Evolutionary conservation across 257 asterid genomes (phyloP).

Genomic region (Rauvolfia tetraphylla): DNA sequence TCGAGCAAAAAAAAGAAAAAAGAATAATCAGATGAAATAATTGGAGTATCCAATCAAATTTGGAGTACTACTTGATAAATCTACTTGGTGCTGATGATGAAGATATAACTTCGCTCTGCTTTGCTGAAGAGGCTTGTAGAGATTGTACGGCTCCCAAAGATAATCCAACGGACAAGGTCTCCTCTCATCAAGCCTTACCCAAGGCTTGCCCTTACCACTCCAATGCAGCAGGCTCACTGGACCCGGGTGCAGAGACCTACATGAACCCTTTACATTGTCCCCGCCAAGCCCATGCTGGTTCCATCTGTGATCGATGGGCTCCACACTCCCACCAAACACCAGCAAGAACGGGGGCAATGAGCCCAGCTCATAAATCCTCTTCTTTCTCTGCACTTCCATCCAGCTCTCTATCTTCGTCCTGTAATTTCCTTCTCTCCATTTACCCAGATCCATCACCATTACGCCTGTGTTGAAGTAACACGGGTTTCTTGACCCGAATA

Average conservation of each 20-base stretch:
- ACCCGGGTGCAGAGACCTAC: conserved; percentile 72
- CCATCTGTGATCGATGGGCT: conserved; percentile 70
- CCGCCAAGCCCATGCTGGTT: conserved; percentile 88
- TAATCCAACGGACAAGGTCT: conserved; percentile 71
- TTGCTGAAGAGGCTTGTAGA: conserved; percentile 35
- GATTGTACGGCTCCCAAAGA: conserved; percentile 71
- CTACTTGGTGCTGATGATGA: conserved; percentile 19
- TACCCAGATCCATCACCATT: conserved; percentile 64
- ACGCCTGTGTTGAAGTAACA: conserved; percentile 84
- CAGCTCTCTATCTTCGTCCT: conserved; percentile 51
- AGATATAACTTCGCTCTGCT: conserved; percentile 25
- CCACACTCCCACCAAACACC: conserved; percentile 63
- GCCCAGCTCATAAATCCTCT: conserved; percentile 66
- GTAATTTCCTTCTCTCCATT: conserved; percentile 68
- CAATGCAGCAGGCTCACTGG: conserved; percentile 77
- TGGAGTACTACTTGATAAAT: conserved; percentile 10
- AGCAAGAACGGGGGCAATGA: conserved; percentile 69
- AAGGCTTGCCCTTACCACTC: conserved; percentile 84
- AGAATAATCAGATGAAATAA: conserved; percentile 31
- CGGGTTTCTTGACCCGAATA: conserved; percentile 46
- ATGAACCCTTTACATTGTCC: conserved; percentile 69
- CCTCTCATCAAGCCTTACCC: conserved; percentile 67
- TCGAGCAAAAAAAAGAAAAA: conserved; percentile 6
- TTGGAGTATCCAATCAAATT: conserved; percentile 34
- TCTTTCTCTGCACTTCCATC: conserved; percentile 68